These are phyloP conservation scores for Glarea lozoyensis DNA, from an alignment of 495 filamentous ascomycete species.

Conservation along the genomic window DNA sequence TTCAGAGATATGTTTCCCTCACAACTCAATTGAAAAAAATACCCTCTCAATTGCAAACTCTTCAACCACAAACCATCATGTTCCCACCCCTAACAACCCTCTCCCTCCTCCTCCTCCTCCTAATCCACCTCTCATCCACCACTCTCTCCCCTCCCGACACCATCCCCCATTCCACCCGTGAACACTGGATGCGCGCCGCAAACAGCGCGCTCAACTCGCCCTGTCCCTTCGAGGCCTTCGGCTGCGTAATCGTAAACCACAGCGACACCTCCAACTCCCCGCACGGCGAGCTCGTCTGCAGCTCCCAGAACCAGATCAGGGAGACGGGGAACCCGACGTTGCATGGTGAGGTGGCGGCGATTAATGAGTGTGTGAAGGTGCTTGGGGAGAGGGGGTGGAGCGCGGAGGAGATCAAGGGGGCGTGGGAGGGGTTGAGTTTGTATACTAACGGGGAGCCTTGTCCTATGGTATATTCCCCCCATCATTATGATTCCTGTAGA, in stretches of 20 bases:
- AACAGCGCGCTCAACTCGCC: constrained; percentile 34
- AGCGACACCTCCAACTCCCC: constrained; percentile 21
- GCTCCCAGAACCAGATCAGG: constrained; percentile 31
- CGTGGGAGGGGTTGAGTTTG: constrained; percentile 36
- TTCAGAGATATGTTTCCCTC: too few species aligned
- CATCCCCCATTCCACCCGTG: constrained; percentile 28
- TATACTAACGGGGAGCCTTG: constrained; percentile 52
- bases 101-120: constrained; percentile 9
- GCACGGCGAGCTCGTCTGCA: constrained; percentile 37
- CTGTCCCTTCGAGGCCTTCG: constrained; percentile 43
- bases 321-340: constrained; percentile 36
- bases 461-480: constrained; percentile 33
- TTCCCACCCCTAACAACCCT: constrained; percentile 17
- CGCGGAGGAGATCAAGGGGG: constrained; percentile 27
- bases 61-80: constrained; percentile 7
- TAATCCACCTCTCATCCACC: constrained; percentile 14
- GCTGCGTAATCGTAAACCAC: constrained; percentile 45
- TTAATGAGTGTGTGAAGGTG: constrained; percentile 31
- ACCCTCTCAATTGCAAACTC: too few species aligned
- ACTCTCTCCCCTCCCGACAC: constrained; percentile 17
- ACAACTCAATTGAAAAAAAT: too few species aligned
- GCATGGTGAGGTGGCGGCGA: constrained; percentile 29
- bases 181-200: constrained; percentile 41
- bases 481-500: neutral
- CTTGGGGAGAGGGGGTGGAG: too few species aligned